Percentiles rank a stretch among this genome's conserved stretches.
phyloP scores from a whole-genome alignment of 202 grass and related monocot species.

The Dendrocalamus latiflorus region DNA sequence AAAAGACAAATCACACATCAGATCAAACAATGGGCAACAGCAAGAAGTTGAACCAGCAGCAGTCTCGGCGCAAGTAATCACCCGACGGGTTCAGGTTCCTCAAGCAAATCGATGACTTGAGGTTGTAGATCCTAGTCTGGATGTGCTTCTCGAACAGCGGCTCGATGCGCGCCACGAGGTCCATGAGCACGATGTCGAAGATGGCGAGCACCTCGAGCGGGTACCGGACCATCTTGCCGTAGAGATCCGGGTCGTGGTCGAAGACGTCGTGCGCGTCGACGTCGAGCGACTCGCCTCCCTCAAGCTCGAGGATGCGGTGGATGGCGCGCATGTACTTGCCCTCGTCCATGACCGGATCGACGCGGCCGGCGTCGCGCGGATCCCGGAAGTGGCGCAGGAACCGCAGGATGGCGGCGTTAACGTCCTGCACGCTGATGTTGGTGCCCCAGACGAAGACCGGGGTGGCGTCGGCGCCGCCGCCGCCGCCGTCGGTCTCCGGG shows the following conservation, averaged over 20 bases:
- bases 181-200: conserved; percentile 98
- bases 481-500: conserved; percentile 53
- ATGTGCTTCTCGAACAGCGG: conserved; percentile 98
- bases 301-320: conserved; percentile 89
- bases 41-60: background rate
- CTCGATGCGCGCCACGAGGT: conserved; percentile 88
- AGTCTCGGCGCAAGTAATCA: conserved; percentile 7
- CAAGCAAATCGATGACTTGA: conserved; percentile 83
- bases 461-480: conserved; percentile 47
- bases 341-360: conserved; percentile 71
- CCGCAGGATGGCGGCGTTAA: conserved; percentile 86
- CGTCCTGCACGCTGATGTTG: conserved; percentile 96
- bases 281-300: conserved; percentile 79
- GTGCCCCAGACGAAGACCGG: conserved; percentile 98
- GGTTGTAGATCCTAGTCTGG: conserved; percentile 85
- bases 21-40: background rate
- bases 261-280: conserved; percentile 90
- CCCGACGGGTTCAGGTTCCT: conserved; percentile 93
- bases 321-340: conserved; percentile 93
- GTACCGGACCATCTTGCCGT: conserved; percentile 92
- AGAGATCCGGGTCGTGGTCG: conserved; percentile 92
- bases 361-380: conserved; percentile 45
- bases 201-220: conserved; percentile 97
- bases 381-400: conserved; percentile 93
- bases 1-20: background rate